Evolutionary conservation across 768 basidiomycete genomes (phyloP).

Genomic region (button mushroom (Agaricus bisporus)): DNA sequence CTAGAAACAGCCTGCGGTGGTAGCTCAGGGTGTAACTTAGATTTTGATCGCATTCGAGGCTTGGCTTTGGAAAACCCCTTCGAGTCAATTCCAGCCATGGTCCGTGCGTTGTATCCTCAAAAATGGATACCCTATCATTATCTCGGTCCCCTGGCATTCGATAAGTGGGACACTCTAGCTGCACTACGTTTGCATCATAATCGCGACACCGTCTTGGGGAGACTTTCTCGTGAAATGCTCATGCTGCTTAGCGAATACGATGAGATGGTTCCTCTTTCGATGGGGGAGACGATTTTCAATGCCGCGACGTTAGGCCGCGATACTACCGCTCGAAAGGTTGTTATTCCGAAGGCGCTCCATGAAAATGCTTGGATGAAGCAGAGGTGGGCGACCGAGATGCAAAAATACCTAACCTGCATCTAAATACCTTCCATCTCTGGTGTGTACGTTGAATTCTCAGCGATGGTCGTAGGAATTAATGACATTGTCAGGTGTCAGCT

Average conservation of each 20-base stretch:
- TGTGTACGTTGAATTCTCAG: background rate
- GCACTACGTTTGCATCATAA: constrained; percentile 17
- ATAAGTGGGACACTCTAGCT: constrained; percentile 38
- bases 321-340: constrained; percentile 14
- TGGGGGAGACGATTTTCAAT: constrained; percentile 24
- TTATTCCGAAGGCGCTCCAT: constrained; percentile 19
- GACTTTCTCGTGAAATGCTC: constrained; percentile 21
- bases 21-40: background rate
- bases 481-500: background rate
- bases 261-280: constrained; percentile 37
- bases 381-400: constrained; percentile 14
- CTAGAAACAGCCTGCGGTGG: background rate
- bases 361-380: constrained; percentile 17
- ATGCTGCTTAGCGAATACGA: constrained; percentile 37
- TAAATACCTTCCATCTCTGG: constrained; percentile 2
- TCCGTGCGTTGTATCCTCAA: constrained; percentile 39
- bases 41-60: constrained; percentile 21
- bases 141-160: constrained; percentile 35
- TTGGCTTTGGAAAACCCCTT: constrained; percentile 47
- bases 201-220: constrained; percentile 8
- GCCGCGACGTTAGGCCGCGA: background rate
- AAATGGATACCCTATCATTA: constrained; percentile 45
- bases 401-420: constrained; percentile 9
- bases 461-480: background rate
- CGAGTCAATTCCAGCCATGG: constrained; percentile 39